Evolutionary conservation across 202 grass and related monocot genomes (phyloP).

Genomic region (Setaria viridis): DNA sequence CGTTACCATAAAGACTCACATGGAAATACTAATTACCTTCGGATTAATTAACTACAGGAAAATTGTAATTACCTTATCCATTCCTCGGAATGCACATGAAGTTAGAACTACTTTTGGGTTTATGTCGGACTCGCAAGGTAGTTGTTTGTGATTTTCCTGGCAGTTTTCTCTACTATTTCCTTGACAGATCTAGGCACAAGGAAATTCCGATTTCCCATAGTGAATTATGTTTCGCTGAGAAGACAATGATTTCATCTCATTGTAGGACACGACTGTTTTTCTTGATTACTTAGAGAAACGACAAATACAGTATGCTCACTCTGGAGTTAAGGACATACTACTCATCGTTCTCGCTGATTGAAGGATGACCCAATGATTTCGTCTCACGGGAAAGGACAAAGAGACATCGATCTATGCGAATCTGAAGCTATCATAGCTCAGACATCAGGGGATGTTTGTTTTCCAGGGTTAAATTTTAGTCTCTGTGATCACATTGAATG

Average conservation of each 20-base stretch:
- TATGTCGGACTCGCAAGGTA: not conserved
- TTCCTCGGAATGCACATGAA: too few species aligned
- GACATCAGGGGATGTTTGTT: too few species aligned
- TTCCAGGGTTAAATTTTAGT: too few species aligned
- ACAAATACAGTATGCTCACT: not conserved
- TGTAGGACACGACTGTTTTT: not conserved
- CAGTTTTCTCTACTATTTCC: too few species aligned
- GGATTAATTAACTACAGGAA: not conserved
- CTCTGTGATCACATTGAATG: too few species aligned
- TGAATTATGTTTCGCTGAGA: too few species aligned
- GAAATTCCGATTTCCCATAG: not conserved
- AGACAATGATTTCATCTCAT: too few species aligned
- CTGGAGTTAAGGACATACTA: not conserved
- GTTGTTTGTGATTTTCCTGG: not conserved
- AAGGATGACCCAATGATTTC: slow-evolving; percentile 1
- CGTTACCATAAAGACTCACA: not conserved
- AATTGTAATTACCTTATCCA: not conserved
- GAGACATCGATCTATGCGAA: not conserved
- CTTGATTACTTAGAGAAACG: not conserved
- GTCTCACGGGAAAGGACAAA: not conserved
- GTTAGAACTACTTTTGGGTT: not conserved
- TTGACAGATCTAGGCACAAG: too few species aligned
- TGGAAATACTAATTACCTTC: too few species aligned
- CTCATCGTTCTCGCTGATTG: not conserved
- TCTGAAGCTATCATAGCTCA: not conserved